Base-by-base conservation (phyloP, 768 basidiomycete genomes). In the Leccinum uliginosum region DNA sequence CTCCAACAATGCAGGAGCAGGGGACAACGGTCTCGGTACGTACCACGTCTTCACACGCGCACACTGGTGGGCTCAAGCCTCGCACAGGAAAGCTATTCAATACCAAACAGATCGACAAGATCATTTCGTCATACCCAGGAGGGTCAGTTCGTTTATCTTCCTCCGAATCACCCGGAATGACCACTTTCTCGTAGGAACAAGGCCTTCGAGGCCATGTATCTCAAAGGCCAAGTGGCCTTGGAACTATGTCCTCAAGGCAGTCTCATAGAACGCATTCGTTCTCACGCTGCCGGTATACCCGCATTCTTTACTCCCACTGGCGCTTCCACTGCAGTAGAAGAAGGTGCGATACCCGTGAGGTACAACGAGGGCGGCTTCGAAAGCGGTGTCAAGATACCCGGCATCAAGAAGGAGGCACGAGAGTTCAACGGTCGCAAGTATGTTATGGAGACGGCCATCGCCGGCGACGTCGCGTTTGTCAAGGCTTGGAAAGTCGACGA, bases 301-400 rank as follows among this genome's bases (percentile, higher is more conserved):
- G 92, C 88, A n/a, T 93, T 97, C 77, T 95, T 78, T 73, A 96
- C 91, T 6, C 93, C 93, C 15, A 93, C 93, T 0, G 93, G 94
- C 15, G 90, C 91, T 8, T 82, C 81, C 21, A 94, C 92, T 19
- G 90, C 90, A 3, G 82, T 93, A 3, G 89, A 94, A 70, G 75
- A 84, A 48, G 92, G 92, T 2, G 71, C 80, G 4, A 91, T 94
- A 64, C 89, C 92, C 26, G 80, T 87, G 62, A 81, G 86, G 23
- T 93, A 91, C 71, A 86, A 89, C 50, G 77, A 82, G 23, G 89
- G 89, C 19, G 90, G 91, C n/a, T 78, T 84, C 53, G 74, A 78
- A 21, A 80, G 81, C 5, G 88, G 90, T 35, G 77, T 95, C 49
- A 82, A 83, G 26, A 80, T 91, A 59, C 79, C 77, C 1, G 93